A percentile compares a stretch with the other conserved stretches of the same genome.
phyloP scores from a whole-genome alignment of 2,329 filamentous ascomycete genomes.

The Aureobasidium sp. region DNA sequence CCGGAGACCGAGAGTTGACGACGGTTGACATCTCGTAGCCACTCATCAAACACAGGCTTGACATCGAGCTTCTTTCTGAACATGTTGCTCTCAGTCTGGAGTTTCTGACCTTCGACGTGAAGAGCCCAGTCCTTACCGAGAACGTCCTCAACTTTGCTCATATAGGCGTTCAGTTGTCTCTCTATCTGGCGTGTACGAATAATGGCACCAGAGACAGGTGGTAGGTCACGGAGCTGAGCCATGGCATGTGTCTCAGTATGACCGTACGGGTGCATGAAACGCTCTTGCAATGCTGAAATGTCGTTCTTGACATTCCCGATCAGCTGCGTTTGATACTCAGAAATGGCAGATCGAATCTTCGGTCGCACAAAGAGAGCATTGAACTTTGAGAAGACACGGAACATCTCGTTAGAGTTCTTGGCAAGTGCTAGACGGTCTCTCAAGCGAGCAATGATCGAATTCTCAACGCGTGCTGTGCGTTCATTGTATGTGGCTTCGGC shows the following conservation, averaged over 20 bases:
- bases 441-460: slow-evolving; percentile 93
- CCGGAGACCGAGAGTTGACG: slow-evolving; percentile 88
- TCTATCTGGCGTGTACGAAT: slow-evolving; percentile 98
- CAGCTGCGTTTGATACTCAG: slow-evolving; percentile 94
- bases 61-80: slow-evolving; percentile 97
- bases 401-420: slow-evolving; percentile 99
- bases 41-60: slow-evolving; percentile 86
- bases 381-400: slow-evolving; percentile 98
- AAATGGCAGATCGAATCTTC: slow-evolving; percentile 95
- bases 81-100: slow-evolving; percentile 81
- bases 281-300: slow-evolving; percentile 85
- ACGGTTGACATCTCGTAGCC: slow-evolving; percentile 81
- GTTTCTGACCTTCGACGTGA: slow-evolving; percentile 88
- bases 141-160: slow-evolving; percentile 98
- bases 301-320: slow-evolving; percentile 98
- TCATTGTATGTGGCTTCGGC: slow-evolving; percentile 97
- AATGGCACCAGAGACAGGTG: slow-evolving; percentile 91
- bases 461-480: slow-evolving; percentile 91
- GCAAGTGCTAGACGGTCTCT: slow-evolving; percentile 89
- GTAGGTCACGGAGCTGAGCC: slow-evolving; percentile 92
- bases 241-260: slow-evolving; percentile 97
- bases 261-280: slow-evolving; percentile 98
- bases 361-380: slow-evolving; percentile 96
- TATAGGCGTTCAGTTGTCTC: slow-evolving; percentile 87
- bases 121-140: slow-evolving; percentile 90